These are phyloP conservation scores for Coccomyxa sp. DNA, from an alignment of 139 green algal species.

Conservation along the genomic window DNA sequence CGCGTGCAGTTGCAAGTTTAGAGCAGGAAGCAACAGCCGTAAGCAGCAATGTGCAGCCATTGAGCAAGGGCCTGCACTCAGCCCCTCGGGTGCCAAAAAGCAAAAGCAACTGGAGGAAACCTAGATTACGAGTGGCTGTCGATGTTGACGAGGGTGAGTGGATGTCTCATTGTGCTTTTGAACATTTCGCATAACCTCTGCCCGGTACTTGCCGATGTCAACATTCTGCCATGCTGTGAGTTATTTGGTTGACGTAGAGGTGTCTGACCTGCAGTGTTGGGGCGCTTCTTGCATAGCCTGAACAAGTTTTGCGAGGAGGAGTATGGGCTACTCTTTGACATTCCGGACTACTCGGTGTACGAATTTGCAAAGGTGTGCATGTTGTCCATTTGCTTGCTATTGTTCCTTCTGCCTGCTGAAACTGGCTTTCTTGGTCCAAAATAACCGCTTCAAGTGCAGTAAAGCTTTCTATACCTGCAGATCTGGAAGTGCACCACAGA, in stretches of 20 bases:
- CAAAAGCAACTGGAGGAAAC: neutral
- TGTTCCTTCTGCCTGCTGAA: neutral
- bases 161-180: neutral
- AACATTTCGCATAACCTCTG: neutral
- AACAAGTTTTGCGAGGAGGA: slow-evolving; percentile 78
- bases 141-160: slow-evolving; percentile 78
- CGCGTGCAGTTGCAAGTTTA: neutral
- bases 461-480: slow-evolving; percentile 36
- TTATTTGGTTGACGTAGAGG: neutral
- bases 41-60: neutral
- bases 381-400: neutral
- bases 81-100: neutral
- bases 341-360: slow-evolving; percentile 84
- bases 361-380: slow-evolving; percentile 82
- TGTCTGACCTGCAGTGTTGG: slow-evolving; percentile 64
- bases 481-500: slow-evolving; percentile 86
- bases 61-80: neutral
- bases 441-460: neutral
- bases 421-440: neutral
- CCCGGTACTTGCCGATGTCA: neutral
- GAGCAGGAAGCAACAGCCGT: neutral
- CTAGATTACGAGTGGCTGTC: slow-evolving; percentile 57
- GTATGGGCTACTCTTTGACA: slow-evolving; percentile 66
- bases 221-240: neutral
- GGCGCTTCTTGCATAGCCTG: slow-evolving; percentile 74